Evolutionary conservation across 2,329 filamentous ascomycete genomes (phyloP).

Genomic region (Penicillium sp.): DNA sequence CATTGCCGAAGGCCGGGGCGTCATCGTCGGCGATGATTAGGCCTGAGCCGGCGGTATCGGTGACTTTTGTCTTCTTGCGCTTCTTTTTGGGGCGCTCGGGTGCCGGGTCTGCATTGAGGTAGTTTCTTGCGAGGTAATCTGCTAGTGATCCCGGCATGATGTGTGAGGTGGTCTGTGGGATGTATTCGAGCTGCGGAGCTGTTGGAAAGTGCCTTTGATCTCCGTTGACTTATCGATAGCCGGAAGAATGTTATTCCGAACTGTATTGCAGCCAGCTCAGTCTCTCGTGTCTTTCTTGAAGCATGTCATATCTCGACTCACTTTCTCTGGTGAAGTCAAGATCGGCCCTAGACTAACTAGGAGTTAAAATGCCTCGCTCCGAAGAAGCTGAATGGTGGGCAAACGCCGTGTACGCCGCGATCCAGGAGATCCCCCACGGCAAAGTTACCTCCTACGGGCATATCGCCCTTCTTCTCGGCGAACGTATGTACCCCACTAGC

Average conservation of each 20-base stretch:
- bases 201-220: constrained; percentile 9
- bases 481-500: constrained; percentile 54
- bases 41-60: constrained; percentile 48
- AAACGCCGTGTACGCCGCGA: constrained; percentile 74
- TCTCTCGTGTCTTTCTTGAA: not conserved
- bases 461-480: constrained; percentile 64
- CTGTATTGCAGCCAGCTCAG: constrained; percentile 19
- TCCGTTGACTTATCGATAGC: constrained; percentile 25
- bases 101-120: constrained; percentile 69
- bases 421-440: constrained; percentile 82
- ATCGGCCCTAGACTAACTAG: not conserved
- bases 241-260: constrained; percentile 31
- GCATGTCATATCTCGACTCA: not conserved
- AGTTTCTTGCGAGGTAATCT: constrained; percentile 87
- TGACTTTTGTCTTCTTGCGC: constrained; percentile 57
- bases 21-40: constrained; percentile 49
- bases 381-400: constrained; percentile 56
- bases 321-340: not conserved
- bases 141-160: constrained; percentile 59
- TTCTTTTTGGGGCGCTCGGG: constrained; percentile 58
- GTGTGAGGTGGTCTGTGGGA: not conserved
- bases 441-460: constrained; percentile 86
- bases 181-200: not conserved
- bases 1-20: constrained; percentile 40
- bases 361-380: constrained; percentile 46